Base-by-base conservation (phyloP, 768 basidiomycete genomes). In the Omphalotus guepiniiformis region DNA sequence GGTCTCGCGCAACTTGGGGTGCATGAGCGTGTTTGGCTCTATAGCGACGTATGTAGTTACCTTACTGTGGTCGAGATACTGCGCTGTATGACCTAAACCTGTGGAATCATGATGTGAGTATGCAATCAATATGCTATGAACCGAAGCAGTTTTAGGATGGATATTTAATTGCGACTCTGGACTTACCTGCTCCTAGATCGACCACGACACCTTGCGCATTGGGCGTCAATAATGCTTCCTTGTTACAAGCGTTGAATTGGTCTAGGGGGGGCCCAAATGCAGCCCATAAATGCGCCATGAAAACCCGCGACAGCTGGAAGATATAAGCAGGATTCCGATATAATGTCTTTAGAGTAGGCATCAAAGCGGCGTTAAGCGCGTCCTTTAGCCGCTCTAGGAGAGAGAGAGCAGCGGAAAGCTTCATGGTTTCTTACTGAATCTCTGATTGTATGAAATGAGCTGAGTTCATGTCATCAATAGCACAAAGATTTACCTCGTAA, bases 11-110 rank as follows among this genome's bases (percentile, higher is more conserved):
- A 90, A 75, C n/a, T 69, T 58, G 3, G 65, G 47, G 56, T 88
- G 84, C 85, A 88, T 86, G 47, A 67, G 63, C 3, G 51, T 45
- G 53, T 88, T 88, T 6, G 88, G 87, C 55, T 88, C 87, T 3
- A 89, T 59, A 2, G 85, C 87, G 41, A 88, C 66, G 53, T 89
- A 88, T 57, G 70, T 78, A 1, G 77, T 73, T 15, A 88, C 81
- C 22, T 63, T 66, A 1, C 55, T 49, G 23, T 58, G 67, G 47
- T 85, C 74, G 19, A 90, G 74, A 54, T 89, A 88, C 22, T 67
- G 69, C 12, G 73, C 64, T 0, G 76, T 78, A 56, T 86, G 84
- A 0, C 88, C 87, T 46, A 77, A 69, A 0, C 82, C 85, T 85
- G 32, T 32, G 9, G 30, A 32, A 9, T 9, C n/a, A 32, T 9